A percentile compares a stretch with the other conserved stretches of the same genome.
phyloP scores from a whole-genome alignment of 345 rosid species.

The Aquilaria malaccensis region DNA sequence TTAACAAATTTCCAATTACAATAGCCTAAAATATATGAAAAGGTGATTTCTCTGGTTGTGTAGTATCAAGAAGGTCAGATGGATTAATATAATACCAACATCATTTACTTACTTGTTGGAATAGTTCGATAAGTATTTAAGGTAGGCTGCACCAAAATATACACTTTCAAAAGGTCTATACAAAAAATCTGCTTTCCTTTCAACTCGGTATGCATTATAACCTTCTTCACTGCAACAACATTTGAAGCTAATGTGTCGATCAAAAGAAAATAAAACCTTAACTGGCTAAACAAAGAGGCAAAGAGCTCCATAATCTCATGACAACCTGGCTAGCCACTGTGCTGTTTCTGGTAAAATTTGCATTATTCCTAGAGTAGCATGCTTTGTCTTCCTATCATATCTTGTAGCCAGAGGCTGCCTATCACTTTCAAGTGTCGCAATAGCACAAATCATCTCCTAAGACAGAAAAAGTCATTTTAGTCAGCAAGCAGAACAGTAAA shows the following conservation, averaged over 20 bases:
- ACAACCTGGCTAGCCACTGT: conserved; percentile 60
- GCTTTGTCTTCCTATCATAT: conserved; percentile 65
- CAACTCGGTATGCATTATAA: conserved; percentile 44
- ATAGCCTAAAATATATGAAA: background rate
- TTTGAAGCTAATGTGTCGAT: background rate
- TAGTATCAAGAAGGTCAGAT: background rate
- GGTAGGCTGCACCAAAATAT: conserved; percentile 87
- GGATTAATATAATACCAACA: background rate
- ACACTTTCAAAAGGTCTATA: conserved; percentile 74
- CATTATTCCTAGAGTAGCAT: conserved; percentile 65
- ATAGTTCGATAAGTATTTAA: conserved; percentile 69
- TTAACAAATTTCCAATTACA: conserved; percentile 18
- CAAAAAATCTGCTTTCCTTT: conserved; percentile 54
- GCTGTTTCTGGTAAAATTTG: conserved; percentile 69
- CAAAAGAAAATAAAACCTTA: background rate
- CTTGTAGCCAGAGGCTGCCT: conserved; percentile 60
- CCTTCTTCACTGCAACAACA: conserved; percentile 55
- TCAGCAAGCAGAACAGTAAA: conserved; percentile 15
- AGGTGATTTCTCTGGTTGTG: background rate
- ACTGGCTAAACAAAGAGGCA: conserved; percentile 4
- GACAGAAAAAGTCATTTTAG: no score
- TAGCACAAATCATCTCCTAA: conserved; percentile 80
- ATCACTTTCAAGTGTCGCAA: conserved; percentile 92
- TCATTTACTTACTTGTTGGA: conserved; percentile 46
- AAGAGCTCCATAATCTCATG: conserved; percentile 10